Conservation (phyloP, 164 flowering plant species). For the Umbellularia californica region DNA sequence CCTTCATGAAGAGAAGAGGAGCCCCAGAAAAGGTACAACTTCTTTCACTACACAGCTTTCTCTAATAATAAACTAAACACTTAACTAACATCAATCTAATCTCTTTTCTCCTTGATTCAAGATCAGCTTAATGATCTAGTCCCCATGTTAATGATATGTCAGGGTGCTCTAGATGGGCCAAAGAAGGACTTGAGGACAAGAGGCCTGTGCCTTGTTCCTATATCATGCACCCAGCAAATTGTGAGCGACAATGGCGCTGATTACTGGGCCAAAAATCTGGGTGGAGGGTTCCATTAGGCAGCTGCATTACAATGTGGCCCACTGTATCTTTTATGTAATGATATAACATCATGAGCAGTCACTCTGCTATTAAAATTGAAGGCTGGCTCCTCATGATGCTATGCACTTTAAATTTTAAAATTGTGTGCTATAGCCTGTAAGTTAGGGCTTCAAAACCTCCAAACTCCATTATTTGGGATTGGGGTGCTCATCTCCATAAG, state of each 20-base stretch:
- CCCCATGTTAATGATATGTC: background rate
- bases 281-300: conserved; percentile 46
- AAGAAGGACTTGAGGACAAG: conserved; percentile 73
- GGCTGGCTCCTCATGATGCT: conserved; percentile 93
- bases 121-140: background rate
- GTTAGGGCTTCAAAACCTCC: background rate
- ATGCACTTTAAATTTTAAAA: conserved; percentile 28
- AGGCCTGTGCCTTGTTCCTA: conserved; percentile 73
- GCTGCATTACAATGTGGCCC: background rate
- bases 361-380: conserved; percentile 47
- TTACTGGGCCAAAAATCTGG: conserved; percentile 70
- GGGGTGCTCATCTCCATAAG: background rate
- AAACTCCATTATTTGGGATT: background rate
- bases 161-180: conserved; percentile 39
- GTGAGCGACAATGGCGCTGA: conserved; percentile 84
- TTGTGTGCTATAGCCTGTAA: background rate
- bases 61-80: background rate
- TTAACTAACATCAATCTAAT: background rate
- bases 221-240: conserved; percentile 65
- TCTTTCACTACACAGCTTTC: background rate
- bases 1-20: conserved; percentile 58
- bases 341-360: conserved; percentile 93
- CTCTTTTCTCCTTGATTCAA: background rate
- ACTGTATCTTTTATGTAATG: conserved; percentile 24
- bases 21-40: conserved; percentile 37